These are phyloP conservation scores for Verruconis gallopava DNA, from an alignment of 2,329 filamentous ascomycete species.

Conservation along the genomic window DNA sequence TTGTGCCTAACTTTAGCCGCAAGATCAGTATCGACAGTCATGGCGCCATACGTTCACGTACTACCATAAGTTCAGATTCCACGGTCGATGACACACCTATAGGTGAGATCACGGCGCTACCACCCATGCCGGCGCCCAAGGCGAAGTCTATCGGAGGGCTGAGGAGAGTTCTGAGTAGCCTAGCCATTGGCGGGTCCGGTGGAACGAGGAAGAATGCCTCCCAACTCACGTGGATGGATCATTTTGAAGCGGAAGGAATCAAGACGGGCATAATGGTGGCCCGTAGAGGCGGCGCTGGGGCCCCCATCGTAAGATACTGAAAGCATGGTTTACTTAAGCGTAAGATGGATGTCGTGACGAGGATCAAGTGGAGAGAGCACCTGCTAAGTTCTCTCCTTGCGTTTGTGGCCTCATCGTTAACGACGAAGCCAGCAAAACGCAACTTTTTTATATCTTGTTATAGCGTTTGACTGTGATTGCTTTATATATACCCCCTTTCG, in stretches of 20 bases:
- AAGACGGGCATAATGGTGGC: conserved; percentile 2
- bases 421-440: too few relatives aligned
- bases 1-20: background rate
- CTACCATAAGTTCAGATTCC: conserved; percentile 1
- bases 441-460: too few relatives aligned
- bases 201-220: conserved; percentile 2
- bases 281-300: background rate
- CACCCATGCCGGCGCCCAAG: conserved; percentile 3
- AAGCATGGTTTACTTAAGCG: too few relatives aligned
- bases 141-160: background rate
- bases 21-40: conserved; percentile 5
- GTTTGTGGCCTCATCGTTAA: too few relatives aligned
- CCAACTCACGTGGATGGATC: conserved; percentile 6
- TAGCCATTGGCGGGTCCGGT: background rate
- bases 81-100: too few relatives aligned
- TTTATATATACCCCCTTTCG: too few relatives aligned
- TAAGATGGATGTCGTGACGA: background rate
- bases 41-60: background rate
- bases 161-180: conserved; percentile 8
- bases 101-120: conserved; percentile 3
- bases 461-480: too few relatives aligned
- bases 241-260: background rate
- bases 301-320: conserved; percentile 5
- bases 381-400: too few relatives aligned
- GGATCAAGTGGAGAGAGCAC: too few relatives aligned